A percentile compares a stretch with the other conserved stretches of the same genome.
Conservation (phyloP, 495 filamentous ascomycete genomes). For the Clohesyomyces aquaticus region DNA sequence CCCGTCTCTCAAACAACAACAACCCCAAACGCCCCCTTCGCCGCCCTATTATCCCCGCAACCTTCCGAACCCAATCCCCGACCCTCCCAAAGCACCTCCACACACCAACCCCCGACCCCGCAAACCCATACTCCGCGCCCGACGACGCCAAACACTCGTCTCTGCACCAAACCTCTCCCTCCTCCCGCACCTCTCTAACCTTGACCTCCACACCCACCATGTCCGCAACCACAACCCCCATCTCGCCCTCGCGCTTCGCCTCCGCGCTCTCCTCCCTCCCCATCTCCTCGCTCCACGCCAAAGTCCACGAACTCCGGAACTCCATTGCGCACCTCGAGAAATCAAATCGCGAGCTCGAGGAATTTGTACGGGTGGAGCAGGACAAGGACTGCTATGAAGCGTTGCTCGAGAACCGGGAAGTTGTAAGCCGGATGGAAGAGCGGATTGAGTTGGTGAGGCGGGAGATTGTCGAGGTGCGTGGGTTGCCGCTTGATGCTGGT, state of each 20-base stretch:
- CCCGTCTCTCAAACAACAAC: background rate
- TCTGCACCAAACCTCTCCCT: background rate
- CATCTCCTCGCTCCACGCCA: slow-evolving; percentile 71
- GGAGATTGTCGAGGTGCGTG: slow-evolving; percentile 74
- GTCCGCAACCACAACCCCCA: slow-evolving; percentile 59
- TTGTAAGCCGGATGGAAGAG: slow-evolving; percentile 73
- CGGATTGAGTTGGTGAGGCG: slow-evolving; percentile 67
- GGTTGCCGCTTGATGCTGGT: slow-evolving; percentile 65
- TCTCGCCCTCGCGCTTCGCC: slow-evolving; percentile 66
- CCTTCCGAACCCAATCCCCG: slow-evolving; percentile 9
- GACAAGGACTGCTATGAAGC: slow-evolving; percentile 71
- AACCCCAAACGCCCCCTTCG: slow-evolving; percentile 4
- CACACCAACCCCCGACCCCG: slow-evolving; percentile 6
- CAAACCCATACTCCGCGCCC: slow-evolving; percentile 19
- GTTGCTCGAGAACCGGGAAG: slow-evolving; percentile 73
- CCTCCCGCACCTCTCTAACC: background rate
- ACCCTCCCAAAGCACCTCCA: background rate
- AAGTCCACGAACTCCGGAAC: slow-evolving; percentile 81
- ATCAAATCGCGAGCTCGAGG: slow-evolving; percentile 64
- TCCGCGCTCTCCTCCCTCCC: slow-evolving; percentile 74
- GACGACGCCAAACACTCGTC: slow-evolving; percentile 1
- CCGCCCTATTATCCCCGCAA: slow-evolving; percentile 3
- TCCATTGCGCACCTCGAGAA: slow-evolving; percentile 77
- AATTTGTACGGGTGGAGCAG: slow-evolving; percentile 55
- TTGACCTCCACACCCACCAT: slow-evolving; percentile 34